Conservation (phyloP, 805 yeast species). For the Suhomyces xylopsoci region DNA sequence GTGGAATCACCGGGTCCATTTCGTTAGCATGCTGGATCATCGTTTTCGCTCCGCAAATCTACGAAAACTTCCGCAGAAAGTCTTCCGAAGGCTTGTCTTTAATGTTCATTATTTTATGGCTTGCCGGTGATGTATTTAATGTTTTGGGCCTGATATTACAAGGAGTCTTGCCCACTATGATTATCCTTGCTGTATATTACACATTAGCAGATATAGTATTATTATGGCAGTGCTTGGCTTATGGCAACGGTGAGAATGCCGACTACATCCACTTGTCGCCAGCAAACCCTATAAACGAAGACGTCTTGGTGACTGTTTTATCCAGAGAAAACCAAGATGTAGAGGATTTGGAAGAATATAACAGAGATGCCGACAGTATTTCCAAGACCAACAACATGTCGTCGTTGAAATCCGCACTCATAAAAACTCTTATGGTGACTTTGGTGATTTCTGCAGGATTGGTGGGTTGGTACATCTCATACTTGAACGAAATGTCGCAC, state of each 20-base stretch:
- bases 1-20: slow-evolving; percentile 81
- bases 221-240: slow-evolving; percentile 77
- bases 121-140: slow-evolving; percentile 90
- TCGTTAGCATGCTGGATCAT: slow-evolving; percentile 98
- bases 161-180: slow-evolving; percentile 92
- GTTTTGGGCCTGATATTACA: slow-evolving; percentile 88
- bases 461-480: slow-evolving; percentile 81
- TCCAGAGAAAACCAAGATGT: slow-evolving; percentile 34
- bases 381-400: slow-evolving; percentile 11
- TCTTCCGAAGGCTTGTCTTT: slow-evolving; percentile 88
- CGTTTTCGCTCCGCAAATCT: slow-evolving; percentile 95
- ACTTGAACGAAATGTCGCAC: slow-evolving; percentile 41
- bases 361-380: slow-evolving; percentile 16
- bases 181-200: slow-evolving; percentile 85
- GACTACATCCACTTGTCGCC: slow-evolving; percentile 84
- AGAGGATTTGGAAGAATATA: slow-evolving; percentile 13
- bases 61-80: slow-evolving; percentile 82
- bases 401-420: slow-evolving; percentile 18
- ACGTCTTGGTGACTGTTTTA: slow-evolving; percentile 59
- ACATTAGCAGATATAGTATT: slow-evolving; percentile 86
- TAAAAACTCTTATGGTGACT: slow-evolving; percentile 51
- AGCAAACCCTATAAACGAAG: slow-evolving; percentile 78
- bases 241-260: slow-evolving; percentile 60
- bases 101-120: slow-evolving; percentile 84
- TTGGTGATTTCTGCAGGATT: slow-evolving; percentile 76